Percentiles rank a stretch among this genome's conserved stretches.
Conservation (phyloP, 768 basidiomycete genomes). For the Hericium rajendrae region DNA sequence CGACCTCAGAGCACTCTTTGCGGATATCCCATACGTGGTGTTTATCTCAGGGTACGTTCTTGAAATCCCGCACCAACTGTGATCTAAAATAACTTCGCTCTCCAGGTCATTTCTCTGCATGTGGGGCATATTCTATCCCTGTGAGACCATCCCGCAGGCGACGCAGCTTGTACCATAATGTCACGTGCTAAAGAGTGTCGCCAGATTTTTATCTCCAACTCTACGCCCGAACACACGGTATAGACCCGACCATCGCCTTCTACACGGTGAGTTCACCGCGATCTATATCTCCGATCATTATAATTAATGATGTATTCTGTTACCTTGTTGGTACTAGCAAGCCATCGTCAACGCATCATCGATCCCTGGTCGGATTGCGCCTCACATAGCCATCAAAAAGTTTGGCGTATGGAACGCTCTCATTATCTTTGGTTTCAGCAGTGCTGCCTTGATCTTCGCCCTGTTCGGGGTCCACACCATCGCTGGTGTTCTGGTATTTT, state of each 20-base stretch:
- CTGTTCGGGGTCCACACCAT: conserved; percentile 27
- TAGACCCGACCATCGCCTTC: background rate
- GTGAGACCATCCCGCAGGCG: background rate
- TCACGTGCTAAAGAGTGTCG: background rate
- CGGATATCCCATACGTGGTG: background rate
- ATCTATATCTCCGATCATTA: background rate
- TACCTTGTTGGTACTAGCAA: background rate
- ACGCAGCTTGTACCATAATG: no score
- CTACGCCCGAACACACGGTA: background rate
- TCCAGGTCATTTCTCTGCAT: background rate
- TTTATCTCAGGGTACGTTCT: background rate
- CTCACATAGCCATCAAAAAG: background rate
- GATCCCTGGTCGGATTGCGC: background rate
- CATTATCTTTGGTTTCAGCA: background rate
- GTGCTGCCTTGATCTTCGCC: conserved; percentile 24
- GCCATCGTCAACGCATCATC: background rate
- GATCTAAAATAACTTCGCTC: no score
- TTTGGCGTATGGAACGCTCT: background rate
- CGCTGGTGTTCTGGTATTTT: conserved; percentile 29
- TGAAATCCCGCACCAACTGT: no score
- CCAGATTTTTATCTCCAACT: background rate
- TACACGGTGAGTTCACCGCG: background rate
- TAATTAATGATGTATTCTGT: background rate
- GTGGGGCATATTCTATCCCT: conserved; percentile 1
- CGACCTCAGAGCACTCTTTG: background rate